Base-by-base conservation (phyloP, 2,329 filamentous ascomycete genomes). In the Ciborinia camelliae region DNA sequence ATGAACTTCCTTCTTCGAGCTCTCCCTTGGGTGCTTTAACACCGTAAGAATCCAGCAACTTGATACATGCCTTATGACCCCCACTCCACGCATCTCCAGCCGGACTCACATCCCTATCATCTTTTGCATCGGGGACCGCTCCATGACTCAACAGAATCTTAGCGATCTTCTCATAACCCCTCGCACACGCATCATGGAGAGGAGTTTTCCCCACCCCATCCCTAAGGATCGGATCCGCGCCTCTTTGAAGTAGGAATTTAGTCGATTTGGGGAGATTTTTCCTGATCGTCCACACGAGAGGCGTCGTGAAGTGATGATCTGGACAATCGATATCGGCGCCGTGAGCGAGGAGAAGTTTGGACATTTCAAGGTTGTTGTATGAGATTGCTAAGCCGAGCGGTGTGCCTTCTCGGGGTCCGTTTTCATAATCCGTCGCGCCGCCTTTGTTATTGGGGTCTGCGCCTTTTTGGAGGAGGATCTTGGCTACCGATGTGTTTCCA, bases 191-290 rank as follows among this genome's bases (percentile, higher is more conserved):
- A 50, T 54, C 58, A 30, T 65, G 63, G 3, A 65, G 20, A 3
- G 63, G 57, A 14, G 63, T 65, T 14, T 62, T 65, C 1, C 63
- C 63, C 23, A 50, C 58, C 3, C 39, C 50, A 28, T 65, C 63
- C 28, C 62, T 35, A 0, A 62, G 32, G 0, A 62, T 54, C n/a
- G 63, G 63, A 62, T 65, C 63, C 4, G 58, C 57, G 6, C 63
- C 63, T 12, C 51, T 23, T 32, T 62, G 54, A 62, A 68, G 52
- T 67, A 78, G 50, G 12, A 65, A 65, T 28, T 62, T 65, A 0
- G 62, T 47, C 1, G 55, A 60, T 37, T 61, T 61, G 1, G 62
- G 62, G 3, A 60, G 37, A 37, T 60, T 52, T 14, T 64, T 60
- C 8, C 54, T 37, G 35, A 64, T 64, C 9, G 62, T 61, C 62